Evolutionary conservation across 169 alveolate species (phyloP), one percentile per base, ranked within the genome.

Genomic region (Cytauxzoon felis): DNA sequence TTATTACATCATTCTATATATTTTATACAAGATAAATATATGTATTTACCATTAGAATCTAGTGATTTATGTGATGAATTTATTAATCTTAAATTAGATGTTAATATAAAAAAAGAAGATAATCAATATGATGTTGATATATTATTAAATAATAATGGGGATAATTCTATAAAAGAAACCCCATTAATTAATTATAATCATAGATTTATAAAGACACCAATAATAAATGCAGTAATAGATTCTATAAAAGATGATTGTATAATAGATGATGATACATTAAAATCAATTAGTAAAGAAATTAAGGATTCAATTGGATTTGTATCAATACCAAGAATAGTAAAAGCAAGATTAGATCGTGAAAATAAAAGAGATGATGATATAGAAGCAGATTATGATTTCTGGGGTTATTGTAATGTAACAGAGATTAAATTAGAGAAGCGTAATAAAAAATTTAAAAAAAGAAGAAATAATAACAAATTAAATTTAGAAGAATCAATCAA

Each of bases 371-470:
- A 52, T 11, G 26, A 21, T 26, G 70, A 58, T 4, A 30, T 68
- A 1, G 82, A 72, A n/a, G 34, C 78, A 5, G 73, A 47, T n/a
- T 72, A 54, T 43, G 82, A 72, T 26, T 72, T 72, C 69, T 70
- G 81, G 81, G 72, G 50, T 34, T 27, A 41, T 51, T 60, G n/a
- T n/a, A n/a, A n/a, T n/a, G n/a, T n/a, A n/a, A n/a, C n/a, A n/a
- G n/a, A n/a, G n/a, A n/a, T n/a, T n/a, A n/a, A n/a, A n/a, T n/a
- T n/a, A n/a, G n/a, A n/a, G n/a, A n/a, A n/a, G n/a, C n/a, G n/a
- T n/a, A n/a, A n/a, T n/a, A n/a, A n/a, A n/a, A n/a, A n/a, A n/a
- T n/a, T n/a, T 13, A 38, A 38, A 38, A n/a, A n/a, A 38, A 38
- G 45, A 38, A 38, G 19, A 38, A 13, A 38, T 38, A 13, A 13